These are phyloP conservation scores for Colletotrichum lini DNA, from an alignment of 2,329 filamentous ascomycete species.

Conservation along the genomic window DNA sequence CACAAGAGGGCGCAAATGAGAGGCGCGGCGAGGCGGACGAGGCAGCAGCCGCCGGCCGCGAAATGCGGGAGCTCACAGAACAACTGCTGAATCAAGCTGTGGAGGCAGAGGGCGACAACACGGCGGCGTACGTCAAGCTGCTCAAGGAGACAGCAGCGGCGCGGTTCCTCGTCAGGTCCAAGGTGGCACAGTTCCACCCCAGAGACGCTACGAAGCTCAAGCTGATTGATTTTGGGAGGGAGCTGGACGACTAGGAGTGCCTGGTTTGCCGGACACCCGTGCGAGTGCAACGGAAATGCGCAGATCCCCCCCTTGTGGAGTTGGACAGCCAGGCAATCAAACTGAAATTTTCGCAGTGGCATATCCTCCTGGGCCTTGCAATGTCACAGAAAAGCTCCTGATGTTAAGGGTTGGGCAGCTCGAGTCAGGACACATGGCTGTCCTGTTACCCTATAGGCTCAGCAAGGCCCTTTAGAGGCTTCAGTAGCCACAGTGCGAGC, in stretches of 20 bases:
- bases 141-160: slow-evolving; percentile 73
- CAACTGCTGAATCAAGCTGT: slow-evolving; percentile 71
- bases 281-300: slow-evolving; percentile 22
- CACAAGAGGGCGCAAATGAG: slow-evolving; percentile 31
- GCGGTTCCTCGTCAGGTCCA: slow-evolving; percentile 75
- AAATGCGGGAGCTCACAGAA: slow-evolving; percentile 74
- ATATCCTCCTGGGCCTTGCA: slow-evolving; percentile 25
- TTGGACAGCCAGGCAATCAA: slow-evolving; percentile 31
- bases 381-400: slow-evolving; percentile 41
- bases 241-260: slow-evolving; percentile 66
- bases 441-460: background rate
- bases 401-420: slow-evolving; percentile 23
- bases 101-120: slow-evolving; percentile 67
- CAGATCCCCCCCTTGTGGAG: slow-evolving; percentile 41
- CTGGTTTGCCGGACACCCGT: slow-evolving; percentile 34
- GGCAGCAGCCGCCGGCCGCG: slow-evolving; percentile 64
- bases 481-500: slow-evolving; percentile 22
- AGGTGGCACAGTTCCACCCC: slow-evolving; percentile 77
- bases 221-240: slow-evolving; percentile 75
- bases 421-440: slow-evolving; percentile 25
- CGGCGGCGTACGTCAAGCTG: slow-evolving; percentile 72
- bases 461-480: background rate
- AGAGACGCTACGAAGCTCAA: slow-evolving; percentile 72
- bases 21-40: slow-evolving; percentile 58
- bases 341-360: slow-evolving; percentile 20